Evolutionary conservation across 306 rosid species (phyloP).

Genomic region (Begonia masoniana): DNA sequence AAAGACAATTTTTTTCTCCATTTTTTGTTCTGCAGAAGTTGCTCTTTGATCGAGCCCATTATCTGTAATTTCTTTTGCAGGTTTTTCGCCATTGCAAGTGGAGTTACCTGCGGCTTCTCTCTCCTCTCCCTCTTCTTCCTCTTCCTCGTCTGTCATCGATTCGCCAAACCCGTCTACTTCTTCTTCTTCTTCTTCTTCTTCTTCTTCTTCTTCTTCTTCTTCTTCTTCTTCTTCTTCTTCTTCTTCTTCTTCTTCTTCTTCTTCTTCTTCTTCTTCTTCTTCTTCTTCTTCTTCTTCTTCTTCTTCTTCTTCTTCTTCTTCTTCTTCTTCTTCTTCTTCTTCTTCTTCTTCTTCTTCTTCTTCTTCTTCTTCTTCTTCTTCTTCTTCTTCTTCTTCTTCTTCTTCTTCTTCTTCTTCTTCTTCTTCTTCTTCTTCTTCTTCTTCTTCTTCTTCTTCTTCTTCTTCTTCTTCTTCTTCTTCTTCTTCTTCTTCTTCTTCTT

Average conservation of each 20-base stretch:
- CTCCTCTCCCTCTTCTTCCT: conserved; percentile 16
- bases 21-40: neutral
- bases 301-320: conserved; percentile 16
- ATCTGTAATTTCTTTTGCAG: conserved; percentile 12
- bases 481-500: conserved; percentile 10
- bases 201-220: conserved; percentile 15
- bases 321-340: conserved; percentile 15
- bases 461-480: conserved; percentile 21
- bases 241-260: conserved; percentile 18
- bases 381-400: conserved; percentile 18
- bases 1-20: no score
- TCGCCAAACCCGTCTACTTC: conserved; percentile 17
- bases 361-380: conserved; percentile 13
- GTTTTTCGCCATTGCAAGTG: conserved; percentile 38
- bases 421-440: conserved; percentile 20
- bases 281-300: conserved; percentile 17
- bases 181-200: conserved; percentile 23
- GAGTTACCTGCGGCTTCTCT: conserved; percentile 25
- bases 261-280: conserved; percentile 13
- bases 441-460: conserved; percentile 10
- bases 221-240: conserved; percentile 15
- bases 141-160: conserved; percentile 9
- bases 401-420: conserved; percentile 12
- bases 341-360: conserved; percentile 15
- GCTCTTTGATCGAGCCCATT: no score